phyloP scores from a whole-genome alignment of 257 asterid genomes.

The Coffea canephora region DNA sequence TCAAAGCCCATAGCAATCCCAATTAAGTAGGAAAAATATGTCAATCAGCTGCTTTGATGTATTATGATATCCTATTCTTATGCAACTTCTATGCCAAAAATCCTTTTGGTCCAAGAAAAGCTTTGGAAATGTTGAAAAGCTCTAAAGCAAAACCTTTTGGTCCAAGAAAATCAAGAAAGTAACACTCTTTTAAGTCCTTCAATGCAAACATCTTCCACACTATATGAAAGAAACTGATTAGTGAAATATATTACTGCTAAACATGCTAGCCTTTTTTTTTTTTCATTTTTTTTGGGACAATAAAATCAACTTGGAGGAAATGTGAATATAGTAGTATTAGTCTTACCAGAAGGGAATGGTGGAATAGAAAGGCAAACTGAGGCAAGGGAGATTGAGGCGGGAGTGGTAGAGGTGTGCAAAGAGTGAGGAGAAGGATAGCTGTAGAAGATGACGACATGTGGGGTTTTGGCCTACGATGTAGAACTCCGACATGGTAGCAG shows the following conservation, averaged over 20 bases:
- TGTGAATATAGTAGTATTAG: neutral
- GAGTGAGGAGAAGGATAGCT: conserved; percentile 83
- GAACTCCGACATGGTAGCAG: too few relatives aligned
- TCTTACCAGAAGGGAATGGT: conserved; percentile 64
- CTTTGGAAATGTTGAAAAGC: conserved; percentile 32
- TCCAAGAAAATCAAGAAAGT: conserved; percentile 77
- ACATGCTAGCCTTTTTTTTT: too few relatives aligned
- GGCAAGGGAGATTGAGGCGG: conserved; percentile 66
- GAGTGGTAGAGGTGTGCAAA: conserved; percentile 77
- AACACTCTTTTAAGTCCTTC: conserved; percentile 72
- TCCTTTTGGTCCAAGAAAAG: too few relatives aligned
- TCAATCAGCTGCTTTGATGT: conserved; percentile 7
- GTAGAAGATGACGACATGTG: conserved; percentile 68
- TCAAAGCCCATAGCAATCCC: neutral
- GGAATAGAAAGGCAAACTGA: conserved; percentile 77
- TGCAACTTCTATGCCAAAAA: neutral
- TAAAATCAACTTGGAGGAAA: neutral
- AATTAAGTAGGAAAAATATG: neutral
- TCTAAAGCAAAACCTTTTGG: conserved; percentile 74
- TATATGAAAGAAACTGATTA: conserved; percentile 20
- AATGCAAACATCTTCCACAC: conserved; percentile 67
- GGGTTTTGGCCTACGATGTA: conserved; percentile 54
- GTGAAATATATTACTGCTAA: neutral
- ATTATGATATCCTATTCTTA: neutral
- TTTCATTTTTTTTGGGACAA: neutral